Evolutionary conservation across 2,329 filamentous ascomycete genomes (phyloP).

Genomic region (Scytalidium sp.): DNA sequence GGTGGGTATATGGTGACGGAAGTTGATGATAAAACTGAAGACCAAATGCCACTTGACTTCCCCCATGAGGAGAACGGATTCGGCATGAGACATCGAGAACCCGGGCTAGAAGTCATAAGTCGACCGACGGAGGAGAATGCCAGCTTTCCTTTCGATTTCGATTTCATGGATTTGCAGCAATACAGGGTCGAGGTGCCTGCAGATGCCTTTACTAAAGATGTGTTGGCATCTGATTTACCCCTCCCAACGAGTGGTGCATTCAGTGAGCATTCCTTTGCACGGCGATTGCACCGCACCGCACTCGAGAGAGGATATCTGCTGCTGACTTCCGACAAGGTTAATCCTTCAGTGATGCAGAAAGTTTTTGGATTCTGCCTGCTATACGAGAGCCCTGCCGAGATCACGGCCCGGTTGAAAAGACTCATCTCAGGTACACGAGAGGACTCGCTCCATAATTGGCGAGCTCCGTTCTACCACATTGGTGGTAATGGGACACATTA

Average conservation of each 20-base stretch:
- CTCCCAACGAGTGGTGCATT: constrained; percentile 55
- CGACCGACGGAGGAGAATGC: constrained; percentile 51
- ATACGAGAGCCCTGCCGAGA: constrained; percentile 50
- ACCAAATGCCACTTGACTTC: background rate
- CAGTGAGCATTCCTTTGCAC: constrained; percentile 65
- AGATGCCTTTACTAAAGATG: constrained; percentile 21
- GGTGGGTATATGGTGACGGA: constrained; percentile 23
- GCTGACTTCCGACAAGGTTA: constrained; percentile 46
- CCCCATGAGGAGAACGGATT: background rate
- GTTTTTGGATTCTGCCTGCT: constrained; percentile 70
- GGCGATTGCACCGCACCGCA: constrained; percentile 64
- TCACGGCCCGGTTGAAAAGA: constrained; percentile 38
- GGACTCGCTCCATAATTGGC: constrained; percentile 55
- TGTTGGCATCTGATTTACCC: constrained; percentile 31
- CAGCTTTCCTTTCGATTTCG: constrained; percentile 45
- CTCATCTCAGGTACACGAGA: constrained; percentile 13
- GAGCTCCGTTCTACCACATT: constrained; percentile 60
- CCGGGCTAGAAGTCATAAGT: constrained; percentile 46
- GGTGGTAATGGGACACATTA: constrained; percentile 70
- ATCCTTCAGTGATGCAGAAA: constrained; percentile 45
- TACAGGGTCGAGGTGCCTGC: constrained; percentile 26
- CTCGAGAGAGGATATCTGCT: constrained; percentile 62
- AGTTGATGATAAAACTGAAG: constrained; percentile 6
- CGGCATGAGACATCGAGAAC: background rate
- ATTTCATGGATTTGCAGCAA: constrained; percentile 25